A percentile compares a stretch with the other conserved stretches of the same genome.
phyloP scores from a whole-genome alignment of 1,284 basidiomycete genomes.

The Salmacisia buchloeana region DNA sequence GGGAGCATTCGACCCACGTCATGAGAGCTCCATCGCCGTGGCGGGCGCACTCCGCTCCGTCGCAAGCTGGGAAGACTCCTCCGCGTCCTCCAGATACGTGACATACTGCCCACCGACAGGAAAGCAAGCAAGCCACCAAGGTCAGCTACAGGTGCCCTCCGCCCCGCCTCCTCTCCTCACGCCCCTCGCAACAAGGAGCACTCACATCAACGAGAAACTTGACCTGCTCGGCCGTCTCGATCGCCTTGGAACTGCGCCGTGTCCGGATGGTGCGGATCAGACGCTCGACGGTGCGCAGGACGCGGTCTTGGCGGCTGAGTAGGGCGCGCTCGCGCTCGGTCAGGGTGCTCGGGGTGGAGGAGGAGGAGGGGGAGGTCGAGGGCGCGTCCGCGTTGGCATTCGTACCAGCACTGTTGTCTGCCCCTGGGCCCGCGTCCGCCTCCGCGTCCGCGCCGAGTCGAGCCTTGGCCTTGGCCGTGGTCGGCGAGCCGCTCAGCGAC shows the following conservation, averaged over 20 bases:
- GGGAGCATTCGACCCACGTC: too few species aligned
- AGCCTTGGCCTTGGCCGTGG: too few species aligned
- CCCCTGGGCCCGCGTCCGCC: too few species aligned
- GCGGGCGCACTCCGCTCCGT: neutral
- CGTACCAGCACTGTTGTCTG: too few species aligned
- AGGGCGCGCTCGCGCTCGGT: neutral
- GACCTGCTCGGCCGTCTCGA: slow-evolving; percentile 50
- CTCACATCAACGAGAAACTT: slow-evolving; percentile 23
- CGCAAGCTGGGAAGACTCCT: too few species aligned
- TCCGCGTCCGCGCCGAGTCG: too few species aligned
- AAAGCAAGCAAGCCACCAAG: neutral
- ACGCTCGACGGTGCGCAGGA: slow-evolving; percentile 13
- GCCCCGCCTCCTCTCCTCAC: neutral
- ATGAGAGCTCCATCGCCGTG: neutral
- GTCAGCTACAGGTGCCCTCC: neutral
- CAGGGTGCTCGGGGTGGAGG: neutral
- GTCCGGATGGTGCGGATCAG: slow-evolving; percentile 39
- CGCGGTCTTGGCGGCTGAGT: neutral
- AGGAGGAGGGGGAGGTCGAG: too few species aligned
- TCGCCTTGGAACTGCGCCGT: slow-evolving; percentile 43
- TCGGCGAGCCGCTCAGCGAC: too few species aligned
- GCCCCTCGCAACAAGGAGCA: neutral
- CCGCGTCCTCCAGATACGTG: neutral
- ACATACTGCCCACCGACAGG: neutral
- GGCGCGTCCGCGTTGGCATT: too few species aligned